Conservation (phyloP, 306 rosid genomes). For the Canavalia gladiata region DNA sequence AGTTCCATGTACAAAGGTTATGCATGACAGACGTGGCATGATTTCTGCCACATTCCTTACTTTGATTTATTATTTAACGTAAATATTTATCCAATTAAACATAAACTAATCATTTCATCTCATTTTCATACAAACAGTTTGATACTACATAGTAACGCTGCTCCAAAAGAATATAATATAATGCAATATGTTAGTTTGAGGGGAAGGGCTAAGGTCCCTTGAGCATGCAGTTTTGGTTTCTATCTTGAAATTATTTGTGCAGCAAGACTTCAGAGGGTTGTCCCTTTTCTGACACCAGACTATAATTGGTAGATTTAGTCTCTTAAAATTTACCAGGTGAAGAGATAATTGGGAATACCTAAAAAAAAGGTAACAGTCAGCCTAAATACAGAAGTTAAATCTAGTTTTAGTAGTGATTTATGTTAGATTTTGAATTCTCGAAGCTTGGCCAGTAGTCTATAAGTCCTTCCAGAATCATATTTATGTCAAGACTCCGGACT, state of each 20-base stretch:
- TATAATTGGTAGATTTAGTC: neutral
- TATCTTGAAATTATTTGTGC: neutral
- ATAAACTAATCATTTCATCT: no score
- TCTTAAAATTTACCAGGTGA: neutral
- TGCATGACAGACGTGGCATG: no score
- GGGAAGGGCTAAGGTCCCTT: neutral
- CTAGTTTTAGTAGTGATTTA: conserved; percentile 3
- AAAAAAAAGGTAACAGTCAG: neutral
- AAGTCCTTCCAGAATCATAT: conserved; percentile 9
- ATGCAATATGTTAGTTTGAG: neutral
- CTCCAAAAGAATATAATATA: neutral
- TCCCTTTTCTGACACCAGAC: neutral
- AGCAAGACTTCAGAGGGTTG: neutral
- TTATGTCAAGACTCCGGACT: neutral
- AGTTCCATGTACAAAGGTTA: no score
- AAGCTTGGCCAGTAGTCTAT: conserved; percentile 1
- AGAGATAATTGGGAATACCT: neutral
- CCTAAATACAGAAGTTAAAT: conserved; percentile 3
- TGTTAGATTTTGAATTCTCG: neutral
- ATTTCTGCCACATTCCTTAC: no score
- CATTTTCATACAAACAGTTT: no score
- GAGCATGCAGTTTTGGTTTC: neutral
- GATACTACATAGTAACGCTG: no score
- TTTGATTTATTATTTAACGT: no score
- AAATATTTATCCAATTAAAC: no score